Evolutionary conservation across 768 basidiomycete genomes (phyloP).

Genomic region (Boletus reticulatus): DNA sequence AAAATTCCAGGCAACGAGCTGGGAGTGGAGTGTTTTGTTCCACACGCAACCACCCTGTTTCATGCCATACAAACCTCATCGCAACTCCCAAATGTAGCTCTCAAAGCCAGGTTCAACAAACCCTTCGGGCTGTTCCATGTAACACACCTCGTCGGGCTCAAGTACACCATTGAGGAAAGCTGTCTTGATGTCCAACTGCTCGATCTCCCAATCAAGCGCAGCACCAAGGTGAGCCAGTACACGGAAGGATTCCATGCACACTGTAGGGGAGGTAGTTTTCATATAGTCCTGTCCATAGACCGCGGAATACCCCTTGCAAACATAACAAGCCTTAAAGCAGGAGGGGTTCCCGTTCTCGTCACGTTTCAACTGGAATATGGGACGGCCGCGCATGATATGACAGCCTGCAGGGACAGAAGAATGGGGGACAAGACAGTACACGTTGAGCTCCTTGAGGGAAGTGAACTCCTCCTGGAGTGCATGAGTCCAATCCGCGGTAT

Average conservation of each 20-base stretch:
- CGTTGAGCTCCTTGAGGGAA: too few species aligned
- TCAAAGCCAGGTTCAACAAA: neutral
- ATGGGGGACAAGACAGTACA: neutral
- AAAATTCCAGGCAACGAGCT: slow-evolving; percentile 33
- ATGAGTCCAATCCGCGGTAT: too few species aligned
- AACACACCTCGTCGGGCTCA: neutral
- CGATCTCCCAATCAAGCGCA: neutral
- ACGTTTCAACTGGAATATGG: neutral
- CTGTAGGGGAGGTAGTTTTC: neutral
- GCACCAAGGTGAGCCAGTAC: too few species aligned
- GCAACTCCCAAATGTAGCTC: neutral
- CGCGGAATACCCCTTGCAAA: neutral
- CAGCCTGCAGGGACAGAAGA: neutral
- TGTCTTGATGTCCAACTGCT: neutral
- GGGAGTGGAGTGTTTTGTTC: slow-evolving; percentile 33
- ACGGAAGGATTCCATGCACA: neutral
- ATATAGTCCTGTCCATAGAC: neutral
- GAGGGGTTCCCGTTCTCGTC: neutral
- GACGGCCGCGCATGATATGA: neutral
- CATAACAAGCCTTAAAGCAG: neutral
- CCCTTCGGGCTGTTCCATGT: neutral
- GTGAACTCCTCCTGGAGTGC: too few species aligned
- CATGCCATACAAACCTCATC: slow-evolving; percentile 18
- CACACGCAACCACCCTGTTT: slow-evolving; percentile 33
- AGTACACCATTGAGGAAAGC: neutral